These are phyloP conservation scores for Fusarium hainanense DNA, from an alignment of 2,329 filamentous ascomycete genomes.

Conservation along the genomic window DNA sequence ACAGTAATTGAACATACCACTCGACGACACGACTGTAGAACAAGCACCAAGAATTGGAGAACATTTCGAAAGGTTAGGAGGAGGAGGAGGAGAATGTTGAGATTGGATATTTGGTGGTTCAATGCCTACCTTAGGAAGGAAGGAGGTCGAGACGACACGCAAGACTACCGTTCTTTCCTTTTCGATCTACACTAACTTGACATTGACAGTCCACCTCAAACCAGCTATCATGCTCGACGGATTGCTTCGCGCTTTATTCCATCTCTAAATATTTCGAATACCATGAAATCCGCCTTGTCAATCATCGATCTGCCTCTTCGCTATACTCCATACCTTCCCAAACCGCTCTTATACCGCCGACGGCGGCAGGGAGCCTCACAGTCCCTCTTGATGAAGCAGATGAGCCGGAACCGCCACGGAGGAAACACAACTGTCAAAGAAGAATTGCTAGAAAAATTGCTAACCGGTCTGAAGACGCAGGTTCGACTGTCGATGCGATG, in stretches of 20 bases:
- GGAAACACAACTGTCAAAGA: neutral
- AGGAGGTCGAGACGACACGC: slow-evolving; percentile 11
- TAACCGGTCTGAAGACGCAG: neutral
- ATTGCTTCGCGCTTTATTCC: neutral
- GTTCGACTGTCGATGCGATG: neutral
- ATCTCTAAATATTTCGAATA: neutral
- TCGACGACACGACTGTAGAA: neutral
- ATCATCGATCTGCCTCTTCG: neutral
- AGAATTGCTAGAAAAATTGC: too few relatives aligned
- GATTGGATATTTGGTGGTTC: neutral
- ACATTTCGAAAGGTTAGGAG: rapidly evolving
- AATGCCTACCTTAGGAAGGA: neutral
- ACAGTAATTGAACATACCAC: neutral
- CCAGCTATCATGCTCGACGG: rapidly evolving
- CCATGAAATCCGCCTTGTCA: neutral
- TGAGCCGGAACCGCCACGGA: rapidly evolving
- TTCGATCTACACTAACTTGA: neutral
- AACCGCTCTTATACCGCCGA: neutral
- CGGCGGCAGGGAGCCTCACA: neutral
- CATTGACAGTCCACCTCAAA: neutral
- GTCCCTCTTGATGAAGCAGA: neutral
- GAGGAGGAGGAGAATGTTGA: neutral
- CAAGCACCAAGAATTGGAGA: neutral
- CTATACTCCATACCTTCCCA: neutral
- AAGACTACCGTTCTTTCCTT: neutral